Conservation (phyloP, 1,139 yeast genomes). For the Sugiyamaella sp. region DNA sequence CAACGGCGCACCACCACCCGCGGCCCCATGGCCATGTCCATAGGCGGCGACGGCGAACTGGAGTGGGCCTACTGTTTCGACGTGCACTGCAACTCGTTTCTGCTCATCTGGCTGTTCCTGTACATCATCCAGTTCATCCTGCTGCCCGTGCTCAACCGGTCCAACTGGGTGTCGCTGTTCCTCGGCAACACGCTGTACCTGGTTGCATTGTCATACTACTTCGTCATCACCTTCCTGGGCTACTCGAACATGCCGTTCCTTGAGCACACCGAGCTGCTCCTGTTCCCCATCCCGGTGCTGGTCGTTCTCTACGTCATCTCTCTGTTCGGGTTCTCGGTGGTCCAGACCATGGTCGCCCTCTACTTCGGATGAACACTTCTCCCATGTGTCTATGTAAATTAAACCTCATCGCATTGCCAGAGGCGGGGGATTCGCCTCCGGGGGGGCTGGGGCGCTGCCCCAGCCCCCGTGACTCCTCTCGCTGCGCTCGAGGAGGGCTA, state of each 20-base stretch:
- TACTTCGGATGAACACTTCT: slow-evolving; percentile 49
- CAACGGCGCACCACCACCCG: slow-evolving; percentile 43
- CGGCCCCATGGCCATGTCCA: slow-evolving; percentile 33
- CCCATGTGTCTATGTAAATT: background rate
- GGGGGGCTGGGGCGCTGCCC: background rate
- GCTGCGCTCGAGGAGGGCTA: background rate
- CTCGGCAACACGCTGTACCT: slow-evolving; percentile 80
- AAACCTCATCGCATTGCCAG: background rate
- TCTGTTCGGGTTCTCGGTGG: slow-evolving; percentile 68
- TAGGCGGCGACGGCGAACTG: slow-evolving; percentile 58
- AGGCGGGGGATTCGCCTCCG: background rate
- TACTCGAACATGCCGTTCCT: slow-evolving; percentile 82
- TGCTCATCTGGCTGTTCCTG: slow-evolving; percentile 76
- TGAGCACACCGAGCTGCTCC: slow-evolving; percentile 59
- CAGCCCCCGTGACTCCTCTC: background rate
- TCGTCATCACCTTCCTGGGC: slow-evolving; percentile 81
- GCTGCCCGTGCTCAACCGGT: slow-evolving; percentile 67
- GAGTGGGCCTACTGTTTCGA: slow-evolving; percentile 97
- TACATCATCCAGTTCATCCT: slow-evolving; percentile 77
- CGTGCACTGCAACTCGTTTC: slow-evolving; percentile 85
- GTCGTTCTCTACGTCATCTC: slow-evolving; percentile 57
- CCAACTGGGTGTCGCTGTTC: slow-evolving; percentile 64
- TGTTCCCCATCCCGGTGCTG: slow-evolving; percentile 61
- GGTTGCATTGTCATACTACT: slow-evolving; percentile 72
- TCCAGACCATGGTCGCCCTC: slow-evolving; percentile 64